Conservation (phyloP, 352 stramenopile species). For the Phytophthora sojae region DNA sequence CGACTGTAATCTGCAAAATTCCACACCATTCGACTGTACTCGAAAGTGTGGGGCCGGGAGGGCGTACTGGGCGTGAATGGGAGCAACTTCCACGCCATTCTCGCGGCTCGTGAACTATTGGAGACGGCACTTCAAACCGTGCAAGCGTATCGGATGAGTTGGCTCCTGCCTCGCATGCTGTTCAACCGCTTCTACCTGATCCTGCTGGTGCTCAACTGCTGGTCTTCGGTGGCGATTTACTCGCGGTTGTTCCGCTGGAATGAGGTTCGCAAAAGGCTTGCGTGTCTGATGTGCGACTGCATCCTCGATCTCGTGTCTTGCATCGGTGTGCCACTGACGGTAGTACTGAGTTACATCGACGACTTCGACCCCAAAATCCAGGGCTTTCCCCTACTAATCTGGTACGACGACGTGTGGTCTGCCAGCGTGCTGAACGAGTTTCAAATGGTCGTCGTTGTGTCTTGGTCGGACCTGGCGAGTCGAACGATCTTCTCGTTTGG, state of each 20-base stretch:
- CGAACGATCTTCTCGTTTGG: constrained; percentile 11
- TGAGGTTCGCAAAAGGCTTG: background rate
- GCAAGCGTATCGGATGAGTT: background rate
- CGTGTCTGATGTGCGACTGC: constrained; percentile 6
- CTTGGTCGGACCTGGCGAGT: constrained; percentile 15
- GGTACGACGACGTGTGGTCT: background rate
- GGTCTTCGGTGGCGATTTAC: constrained; percentile 3
- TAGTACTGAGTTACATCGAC: constrained; percentile 12
- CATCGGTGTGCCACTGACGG: constrained; percentile 14
- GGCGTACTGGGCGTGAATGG: background rate
- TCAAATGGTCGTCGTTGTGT: constrained; percentile 20
- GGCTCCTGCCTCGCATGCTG: background rate
- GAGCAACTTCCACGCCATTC: background rate
- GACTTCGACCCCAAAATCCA: background rate
- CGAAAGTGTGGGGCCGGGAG: background rate
- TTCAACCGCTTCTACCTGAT: constrained; percentile 14
- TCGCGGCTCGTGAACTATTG: background rate
- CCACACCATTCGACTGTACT: background rate
- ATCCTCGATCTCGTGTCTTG: constrained; percentile 22
- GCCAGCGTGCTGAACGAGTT: constrained; percentile 13
- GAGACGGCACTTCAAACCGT: constrained; percentile 2
- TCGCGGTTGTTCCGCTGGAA: background rate
- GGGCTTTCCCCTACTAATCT: background rate
- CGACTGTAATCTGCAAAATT: background rate
- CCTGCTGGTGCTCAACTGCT: constrained; percentile 27